phyloP scores from a whole-genome alignment of 371 early-diverging fungal species.

The Gilbertella persicaria region DNA sequence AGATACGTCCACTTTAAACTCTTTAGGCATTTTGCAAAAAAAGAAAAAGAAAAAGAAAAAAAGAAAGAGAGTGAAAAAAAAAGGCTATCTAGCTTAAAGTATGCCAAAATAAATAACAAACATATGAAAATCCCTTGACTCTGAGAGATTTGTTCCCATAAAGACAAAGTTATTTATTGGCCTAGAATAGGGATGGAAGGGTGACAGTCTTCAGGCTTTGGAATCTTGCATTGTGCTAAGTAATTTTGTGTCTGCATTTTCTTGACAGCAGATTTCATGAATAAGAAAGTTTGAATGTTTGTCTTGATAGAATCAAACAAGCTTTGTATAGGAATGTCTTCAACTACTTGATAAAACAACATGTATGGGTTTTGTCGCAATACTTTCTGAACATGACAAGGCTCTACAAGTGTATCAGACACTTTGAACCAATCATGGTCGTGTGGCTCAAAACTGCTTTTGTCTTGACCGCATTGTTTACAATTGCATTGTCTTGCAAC shows the following conservation, averaged over 20 bases:
- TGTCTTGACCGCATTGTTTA: constrained; percentile 12
- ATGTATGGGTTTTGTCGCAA: constrained; percentile 77
- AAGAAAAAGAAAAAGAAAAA: not conserved
- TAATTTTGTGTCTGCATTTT: not conserved
- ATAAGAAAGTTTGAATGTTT: not conserved
- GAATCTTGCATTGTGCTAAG: not conserved
- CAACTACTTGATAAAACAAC: constrained; percentile 74
- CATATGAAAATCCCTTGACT: constrained; percentile 8
- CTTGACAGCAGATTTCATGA: too few relatives aligned
- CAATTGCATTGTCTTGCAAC: constrained; percentile 35
- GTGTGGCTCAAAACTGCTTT: constrained; percentile 10
- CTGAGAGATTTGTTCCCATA: not conserved
- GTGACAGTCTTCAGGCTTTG: too few relatives aligned
- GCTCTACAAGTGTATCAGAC: constrained; percentile 78
- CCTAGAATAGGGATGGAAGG: constrained; percentile 7
- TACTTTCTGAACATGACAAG: constrained; percentile 62
- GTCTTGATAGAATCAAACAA: too few relatives aligned
- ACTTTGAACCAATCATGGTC: constrained; percentile 57
- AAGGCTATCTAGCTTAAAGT: not conserved
- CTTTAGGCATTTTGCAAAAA: constrained; percentile 21
- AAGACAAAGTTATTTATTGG: constrained; percentile 1
- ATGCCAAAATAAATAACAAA: not conserved
- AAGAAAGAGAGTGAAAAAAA: not conserved
- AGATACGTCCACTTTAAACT: constrained; percentile 25
- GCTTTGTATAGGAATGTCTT: not conserved